Conservation (phyloP, 371 early-diverging fungal genomes). For the Apophysomyces variabilis region DNA sequence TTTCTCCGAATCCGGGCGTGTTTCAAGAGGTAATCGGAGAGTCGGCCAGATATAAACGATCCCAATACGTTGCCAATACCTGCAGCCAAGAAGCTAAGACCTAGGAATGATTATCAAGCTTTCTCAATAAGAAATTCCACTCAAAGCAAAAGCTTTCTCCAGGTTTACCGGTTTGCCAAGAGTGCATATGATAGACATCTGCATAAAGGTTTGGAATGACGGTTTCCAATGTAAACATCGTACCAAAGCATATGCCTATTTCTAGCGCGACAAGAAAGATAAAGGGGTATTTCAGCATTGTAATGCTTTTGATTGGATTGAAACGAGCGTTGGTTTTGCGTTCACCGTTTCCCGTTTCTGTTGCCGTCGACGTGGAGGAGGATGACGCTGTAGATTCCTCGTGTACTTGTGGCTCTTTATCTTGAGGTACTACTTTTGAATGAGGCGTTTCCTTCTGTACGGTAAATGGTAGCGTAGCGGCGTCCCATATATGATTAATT, state of each 20-base stretch:
- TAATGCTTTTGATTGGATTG: conserved; percentile 12
- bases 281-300: background rate
- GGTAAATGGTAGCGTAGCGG: background rate
- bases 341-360: background rate
- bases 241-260: conserved; percentile 13
- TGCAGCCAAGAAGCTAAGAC: conserved; percentile 45
- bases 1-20: conserved; percentile 32
- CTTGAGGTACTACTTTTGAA: background rate
- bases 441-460: background rate
- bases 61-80: conserved; percentile 48
- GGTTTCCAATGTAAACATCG: background rate
- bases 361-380: background rate
- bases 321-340: background rate
- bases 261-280: conserved; percentile 9
- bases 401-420: background rate
- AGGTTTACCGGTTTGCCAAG: background rate
- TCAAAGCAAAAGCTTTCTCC: background rate
- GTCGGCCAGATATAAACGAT: conserved; percentile 35
- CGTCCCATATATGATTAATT: conserved; percentile 31
- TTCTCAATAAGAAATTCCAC: background rate
- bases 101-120: conserved; percentile 1
- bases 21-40: conserved; percentile 42
- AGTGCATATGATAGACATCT: background rate
- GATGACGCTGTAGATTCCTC: background rate
- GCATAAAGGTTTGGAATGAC: background rate